Evolutionary conservation across 225 moss, liverwort and hornwort genomes (phyloP), one percentile per base, ranked within the genome.

Genomic region (Asterella californica): DNA sequence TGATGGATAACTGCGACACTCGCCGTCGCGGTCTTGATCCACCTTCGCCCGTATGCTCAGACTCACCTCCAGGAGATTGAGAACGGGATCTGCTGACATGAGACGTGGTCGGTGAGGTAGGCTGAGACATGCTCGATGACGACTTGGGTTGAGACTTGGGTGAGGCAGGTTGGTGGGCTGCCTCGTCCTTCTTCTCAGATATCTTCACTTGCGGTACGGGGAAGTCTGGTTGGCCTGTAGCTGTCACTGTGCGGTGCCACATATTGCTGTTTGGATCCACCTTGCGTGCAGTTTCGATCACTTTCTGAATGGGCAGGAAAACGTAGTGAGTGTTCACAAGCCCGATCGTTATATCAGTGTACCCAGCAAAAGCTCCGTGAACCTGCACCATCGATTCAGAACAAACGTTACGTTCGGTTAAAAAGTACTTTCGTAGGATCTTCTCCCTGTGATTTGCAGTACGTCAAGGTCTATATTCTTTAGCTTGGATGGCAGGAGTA

Each of bases 311-410:
- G 2, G 94, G 96, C 50, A 97, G 62, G 55, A 93, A 93, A 38
- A 93, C 93, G 49, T 93, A 94, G 82, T 97, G 96, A 9, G 96
- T 97, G 67, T 97, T 97, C 2, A 97, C 90, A 36, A 97, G 91
- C 29, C 96, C 94, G 22, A 97, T 89, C 10, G 94, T 94, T 25
- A 92, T 82, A 80, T 97, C 92, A 27, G 96, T 94, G 84, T 93
- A 94, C 0, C 96, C 96, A 6, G 91, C 94, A 79, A 97, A 97
- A 21, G 94, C 96, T 57, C 90, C 94, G 29, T 97, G 94, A 73
- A 97, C 94, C 94, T 97, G 81, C 64, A 76, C 17, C 5, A 12
- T 6, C 52, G 52, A 52, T 52, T 52, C 52, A 52, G 52, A n/a
- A 48, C 48, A 48, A 48, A 52, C 52, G 17, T 1, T 52, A 52